A percentile compares a stretch with the other conserved stretches of the same genome.
phyloP scores from a whole-genome alignment of 495 filamentous ascomycete genomes.

The Trichoderma parareesei region DNA sequence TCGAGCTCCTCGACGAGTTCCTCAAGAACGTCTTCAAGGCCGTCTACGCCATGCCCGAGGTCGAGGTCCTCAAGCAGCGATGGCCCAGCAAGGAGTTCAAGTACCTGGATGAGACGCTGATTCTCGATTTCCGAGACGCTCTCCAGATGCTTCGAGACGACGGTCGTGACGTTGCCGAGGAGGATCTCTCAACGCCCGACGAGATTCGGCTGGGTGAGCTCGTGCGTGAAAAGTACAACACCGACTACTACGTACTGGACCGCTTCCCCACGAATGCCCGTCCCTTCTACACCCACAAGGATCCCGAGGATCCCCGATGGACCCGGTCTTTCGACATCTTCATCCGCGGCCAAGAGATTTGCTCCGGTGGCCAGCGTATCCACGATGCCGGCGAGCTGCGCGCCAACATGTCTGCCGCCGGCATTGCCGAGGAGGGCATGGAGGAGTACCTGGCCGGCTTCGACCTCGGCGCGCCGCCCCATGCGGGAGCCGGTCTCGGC shows the following conservation, averaged over 20 bases:
- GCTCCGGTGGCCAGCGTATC: conserved; percentile 86
- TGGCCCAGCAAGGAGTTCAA: conserved; percentile 53
- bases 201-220: conserved; percentile 80
- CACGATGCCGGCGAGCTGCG: conserved; percentile 69
- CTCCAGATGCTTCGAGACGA: conserved; percentile 74
- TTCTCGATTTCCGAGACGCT: conserved; percentile 72
- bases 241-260: conserved; percentile 92
- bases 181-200: conserved; percentile 76
- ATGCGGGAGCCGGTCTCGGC: conserved; percentile 85
- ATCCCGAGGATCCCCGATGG: conserved; percentile 57
- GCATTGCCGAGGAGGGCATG: conserved; percentile 67
- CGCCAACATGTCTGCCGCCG: conserved; percentile 64
- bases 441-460: conserved; percentile 86
- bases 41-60: conserved; percentile 64
- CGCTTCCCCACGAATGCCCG: conserved; percentile 79
- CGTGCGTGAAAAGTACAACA: conserved; percentile 75
- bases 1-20: conserved; percentile 70
- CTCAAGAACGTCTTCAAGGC: conserved; percentile 83
- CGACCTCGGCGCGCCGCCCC: conserved; percentile 79
- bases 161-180: conserved; percentile 61
- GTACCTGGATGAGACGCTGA: conserved; percentile 75
- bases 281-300: conserved; percentile 93
- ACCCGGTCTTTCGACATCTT: conserved; percentile 97
- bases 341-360: conserved; percentile 87
- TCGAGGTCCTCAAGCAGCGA: conserved; percentile 54